phyloP scores from a whole-genome alignment of 352 stramenopile genomes.

The Phytophthora brassicae region DNA sequence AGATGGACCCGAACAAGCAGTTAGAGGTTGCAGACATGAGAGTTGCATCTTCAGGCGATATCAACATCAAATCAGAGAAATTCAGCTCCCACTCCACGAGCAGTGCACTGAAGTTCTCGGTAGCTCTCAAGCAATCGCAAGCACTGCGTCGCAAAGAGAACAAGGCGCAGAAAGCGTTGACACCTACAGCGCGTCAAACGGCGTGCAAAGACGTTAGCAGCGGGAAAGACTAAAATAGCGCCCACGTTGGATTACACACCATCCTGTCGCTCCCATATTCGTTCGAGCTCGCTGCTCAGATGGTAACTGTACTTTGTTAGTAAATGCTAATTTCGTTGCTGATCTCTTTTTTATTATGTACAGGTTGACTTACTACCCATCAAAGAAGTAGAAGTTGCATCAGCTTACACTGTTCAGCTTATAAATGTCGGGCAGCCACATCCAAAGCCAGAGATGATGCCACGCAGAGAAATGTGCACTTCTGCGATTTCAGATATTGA shows the following conservation, averaged over 20 bases:
- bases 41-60: no score
- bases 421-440: slow-evolving; percentile 7
- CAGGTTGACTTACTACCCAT: background rate
- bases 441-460: background rate
- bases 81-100: no score
- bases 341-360: no score
- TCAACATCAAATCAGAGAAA: no score
- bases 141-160: background rate
- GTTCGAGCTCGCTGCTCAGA: background rate
- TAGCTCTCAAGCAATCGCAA: background rate
- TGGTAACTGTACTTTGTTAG: no score
- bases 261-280: background rate
- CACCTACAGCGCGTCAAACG: background rate
- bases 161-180: background rate
- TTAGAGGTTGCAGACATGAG: no score
- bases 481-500: slow-evolving; percentile 3
- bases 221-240: background rate
- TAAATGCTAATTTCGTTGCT: no score
- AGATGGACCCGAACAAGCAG: background rate
- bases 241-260: background rate
- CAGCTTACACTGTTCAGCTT: background rate
- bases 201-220: background rate
- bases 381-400: background rate
- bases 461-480: background rate
- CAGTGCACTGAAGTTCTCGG: background rate